phyloP scores from a whole-genome alignment of 2,329 filamentous ascomycete genomes.

The Paecilomyces fulvus region DNA sequence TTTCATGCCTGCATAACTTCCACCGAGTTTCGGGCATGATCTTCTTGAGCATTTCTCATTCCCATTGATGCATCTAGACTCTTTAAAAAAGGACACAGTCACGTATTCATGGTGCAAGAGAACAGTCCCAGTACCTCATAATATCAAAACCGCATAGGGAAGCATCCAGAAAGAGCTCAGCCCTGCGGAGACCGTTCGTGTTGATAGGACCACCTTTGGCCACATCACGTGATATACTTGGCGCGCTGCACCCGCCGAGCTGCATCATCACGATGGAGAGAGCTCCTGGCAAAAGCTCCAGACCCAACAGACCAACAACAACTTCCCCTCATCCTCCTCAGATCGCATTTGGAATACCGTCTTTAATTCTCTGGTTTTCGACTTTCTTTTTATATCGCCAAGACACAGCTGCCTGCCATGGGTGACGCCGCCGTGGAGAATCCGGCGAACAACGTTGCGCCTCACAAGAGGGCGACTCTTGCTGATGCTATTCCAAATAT shows the following conservation, averaged over 20 bases:
- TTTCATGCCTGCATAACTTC: too few relatives aligned
- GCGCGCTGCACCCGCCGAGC: background rate
- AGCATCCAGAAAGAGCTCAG: background rate
- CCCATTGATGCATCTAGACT: too few relatives aligned
- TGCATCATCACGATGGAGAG: background rate
- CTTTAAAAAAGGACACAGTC: too few relatives aligned
- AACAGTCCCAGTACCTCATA: too few relatives aligned
- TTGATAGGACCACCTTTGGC: background rate
- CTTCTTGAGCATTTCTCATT: too few relatives aligned
- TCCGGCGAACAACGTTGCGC: constrained; percentile 62
- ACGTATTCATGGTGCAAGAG: too few relatives aligned
- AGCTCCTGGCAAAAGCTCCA: constrained; percentile 1
- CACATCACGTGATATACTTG: background rate
- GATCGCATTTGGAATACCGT: background rate
- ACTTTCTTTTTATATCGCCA: constrained; percentile 1
- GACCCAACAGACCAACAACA: background rate
- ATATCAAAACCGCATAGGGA: background rate
- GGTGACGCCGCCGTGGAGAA: constrained; percentile 81
- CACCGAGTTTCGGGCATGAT: too few relatives aligned
- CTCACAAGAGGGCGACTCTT: constrained; percentile 71
- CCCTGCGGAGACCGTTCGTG: background rate
- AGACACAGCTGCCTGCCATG: constrained; percentile 46
- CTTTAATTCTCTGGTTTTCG: too few relatives aligned
- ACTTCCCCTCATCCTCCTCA: background rate
- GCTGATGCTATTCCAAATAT: constrained; percentile 77